Base-by-base conservation (phyloP, 495 filamentous ascomycete species). In the Daldinia decipiens region DNA sequence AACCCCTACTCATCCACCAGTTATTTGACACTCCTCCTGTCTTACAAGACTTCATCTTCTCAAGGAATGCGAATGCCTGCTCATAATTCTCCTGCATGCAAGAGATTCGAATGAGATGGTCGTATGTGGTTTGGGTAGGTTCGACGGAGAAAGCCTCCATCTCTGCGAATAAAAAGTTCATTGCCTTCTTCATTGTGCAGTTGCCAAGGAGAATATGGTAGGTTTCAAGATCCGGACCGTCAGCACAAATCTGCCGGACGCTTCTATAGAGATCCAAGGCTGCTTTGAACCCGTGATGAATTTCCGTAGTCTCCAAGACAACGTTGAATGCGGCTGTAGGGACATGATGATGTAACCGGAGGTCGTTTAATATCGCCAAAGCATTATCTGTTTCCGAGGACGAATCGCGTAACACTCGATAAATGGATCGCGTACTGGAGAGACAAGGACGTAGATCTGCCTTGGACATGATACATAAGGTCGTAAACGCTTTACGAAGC, bases 261-360 rank as follows among this genome's bases (percentile, higher is more conserved):
- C 87, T 80, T 66, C 92, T 90, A 80, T 97, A 97, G 9, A 91
- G 70, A 6, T 86, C 84, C 8, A 97, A 70, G 0, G 92, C 90
- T 19, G 83, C 78, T 5, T 82, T 80, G 19, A 88, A 79, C 7
- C 85, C 77, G 8, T 63, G 50, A 27, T 80, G 78, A 7, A 74
- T 31, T 57, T 83, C 76, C 54, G 80, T 75, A 8, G 84, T 82
- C 70, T 91, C 88, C 50, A 95, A 78, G 34, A 92, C 73, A 5
- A 87, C 83, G 68, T 92, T 91, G 59, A 90, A 74, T 6, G 89
- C 89, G 21, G 82, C 84, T 34, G 77, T 74, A 4, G 89, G 88
- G 21, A 91, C 74, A 11, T 68, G 61, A 50, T 83, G 79, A 4
- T 80, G 79, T 36, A 77, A 70, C 15, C 79, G 76, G 29, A 93